phyloP scores from a whole-genome alignment of 2,329 filamentous ascomycete genomes.

The Plenodomus biglobosus region DNA sequence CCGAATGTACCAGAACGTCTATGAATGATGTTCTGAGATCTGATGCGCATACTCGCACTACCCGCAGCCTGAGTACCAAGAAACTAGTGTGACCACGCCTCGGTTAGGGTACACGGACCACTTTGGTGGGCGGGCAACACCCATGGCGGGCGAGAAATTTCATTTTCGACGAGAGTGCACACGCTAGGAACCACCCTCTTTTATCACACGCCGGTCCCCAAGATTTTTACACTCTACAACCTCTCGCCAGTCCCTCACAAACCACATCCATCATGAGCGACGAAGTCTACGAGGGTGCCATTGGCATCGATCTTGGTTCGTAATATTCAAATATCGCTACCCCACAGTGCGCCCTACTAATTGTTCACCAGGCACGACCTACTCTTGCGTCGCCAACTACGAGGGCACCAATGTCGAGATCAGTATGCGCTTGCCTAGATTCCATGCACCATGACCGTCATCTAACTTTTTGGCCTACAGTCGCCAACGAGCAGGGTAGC shows the following conservation, averaged over 20 bases:
- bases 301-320: constrained; percentile 98
- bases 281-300: constrained; percentile 99
- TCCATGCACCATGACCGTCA: constrained; percentile 4
- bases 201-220: constrained; percentile 15
- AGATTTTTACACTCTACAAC: constrained; percentile 29
- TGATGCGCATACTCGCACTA: no score
- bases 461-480: constrained; percentile 46
- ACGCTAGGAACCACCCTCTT: constrained; percentile 13
- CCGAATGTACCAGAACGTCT: no score
- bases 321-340: constrained; percentile 20
- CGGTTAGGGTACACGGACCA: neutral
- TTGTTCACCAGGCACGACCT: constrained; percentile 79
- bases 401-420: constrained; percentile 99
- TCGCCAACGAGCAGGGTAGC: constrained; percentile 99
- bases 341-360: constrained; percentile 37
- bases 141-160: neutral
- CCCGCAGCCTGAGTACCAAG: neutral
- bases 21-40: no score
- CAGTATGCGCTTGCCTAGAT: constrained; percentile 59
- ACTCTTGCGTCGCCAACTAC: constrained; percentile 99
- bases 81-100: neutral
- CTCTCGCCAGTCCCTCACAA: constrained; percentile 34
- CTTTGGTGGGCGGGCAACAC: neutral
- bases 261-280: constrained; percentile 74
- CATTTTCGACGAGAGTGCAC: neutral